A percentile compares a stretch with the other conserved stretches of the same genome.
These are phyloP conservation scores for Fomitiporia mediterranea DNA, from an alignment of 1,284 basidiomycete genomes.

Conservation along the genomic window DNA sequence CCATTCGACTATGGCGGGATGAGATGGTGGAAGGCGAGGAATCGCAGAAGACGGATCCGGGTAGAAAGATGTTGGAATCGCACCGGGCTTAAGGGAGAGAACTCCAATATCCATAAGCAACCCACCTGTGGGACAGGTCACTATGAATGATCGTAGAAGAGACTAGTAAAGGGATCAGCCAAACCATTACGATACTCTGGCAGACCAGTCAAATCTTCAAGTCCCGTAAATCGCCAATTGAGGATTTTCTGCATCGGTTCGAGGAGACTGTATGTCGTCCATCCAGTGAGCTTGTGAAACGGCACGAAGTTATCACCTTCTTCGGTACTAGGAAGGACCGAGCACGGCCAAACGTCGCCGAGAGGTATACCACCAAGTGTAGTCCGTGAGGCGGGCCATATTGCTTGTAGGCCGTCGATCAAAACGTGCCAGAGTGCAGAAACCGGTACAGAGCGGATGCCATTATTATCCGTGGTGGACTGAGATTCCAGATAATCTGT, in stretches of 20 bases:
- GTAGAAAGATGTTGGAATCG: slow-evolving; percentile 38
- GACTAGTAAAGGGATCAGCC: slow-evolving; percentile 6
- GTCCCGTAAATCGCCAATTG: slow-evolving; percentile 71
- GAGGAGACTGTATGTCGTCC: slow-evolving; percentile 86
- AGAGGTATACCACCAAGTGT: slow-evolving; percentile 61
- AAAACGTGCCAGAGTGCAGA: slow-evolving; percentile 77
- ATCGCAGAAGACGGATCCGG: slow-evolving; percentile 48
- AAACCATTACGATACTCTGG: slow-evolving; percentile 88
- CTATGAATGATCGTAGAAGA: too few species aligned
- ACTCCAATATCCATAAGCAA: slow-evolving; percentile 83
- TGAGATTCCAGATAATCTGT: slow-evolving; percentile 68
- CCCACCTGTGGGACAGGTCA: slow-evolving; percentile 57
- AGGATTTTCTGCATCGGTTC: slow-evolving; percentile 78
- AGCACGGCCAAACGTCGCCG: slow-evolving; percentile 90
- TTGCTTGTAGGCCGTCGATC: slow-evolving; percentile 77
- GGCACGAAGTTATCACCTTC: slow-evolving; percentile 76
- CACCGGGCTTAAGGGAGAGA: slow-evolving; percentile 53
- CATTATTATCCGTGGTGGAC: slow-evolving; percentile 38
- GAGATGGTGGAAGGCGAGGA: slow-evolving; percentile 63
- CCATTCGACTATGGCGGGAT: slow-evolving; percentile 94
- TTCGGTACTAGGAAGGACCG: slow-evolving; percentile 38
- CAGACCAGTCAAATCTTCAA: slow-evolving; percentile 78
- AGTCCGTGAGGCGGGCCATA: slow-evolving; percentile 85
- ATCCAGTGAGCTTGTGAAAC: slow-evolving; percentile 94
- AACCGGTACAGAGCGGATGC: slow-evolving; percentile 49